Evolutionary conservation across 805 yeast species (phyloP).

Genomic region (Lipomyces spencermartinsiae): DNA sequence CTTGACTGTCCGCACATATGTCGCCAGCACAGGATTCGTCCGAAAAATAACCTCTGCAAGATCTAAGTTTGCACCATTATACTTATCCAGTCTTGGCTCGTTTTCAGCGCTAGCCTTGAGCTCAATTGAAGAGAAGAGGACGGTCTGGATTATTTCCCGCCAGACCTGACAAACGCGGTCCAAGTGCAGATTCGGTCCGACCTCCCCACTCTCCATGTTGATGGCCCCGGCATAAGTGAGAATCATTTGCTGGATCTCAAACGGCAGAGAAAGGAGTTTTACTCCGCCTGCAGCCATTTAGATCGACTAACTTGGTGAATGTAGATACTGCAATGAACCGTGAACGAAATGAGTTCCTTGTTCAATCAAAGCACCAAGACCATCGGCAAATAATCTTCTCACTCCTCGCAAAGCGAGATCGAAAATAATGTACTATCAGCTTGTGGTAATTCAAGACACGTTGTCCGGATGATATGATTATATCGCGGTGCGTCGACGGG

Average conservation of each 20-base stretch:
- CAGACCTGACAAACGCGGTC: constrained; percentile 10
- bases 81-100: not conserved
- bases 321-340: not conserved
- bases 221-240: constrained; percentile 12
- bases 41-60: constrained; percentile 11
- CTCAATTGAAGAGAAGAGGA: constrained; percentile 8
- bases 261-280: constrained; percentile 1
- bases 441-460: not conserved
- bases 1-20: constrained; percentile 10
- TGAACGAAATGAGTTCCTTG: not conserved
- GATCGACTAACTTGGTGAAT: not conserved
- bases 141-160: constrained; percentile 15
- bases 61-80: constrained; percentile 1
- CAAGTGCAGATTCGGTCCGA: not conserved
- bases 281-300: not conserved
- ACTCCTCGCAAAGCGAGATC: not conserved
- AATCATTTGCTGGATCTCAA: constrained; percentile 15
- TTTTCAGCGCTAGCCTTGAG: not conserved
- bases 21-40: constrained; percentile 17
- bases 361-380: not conserved
- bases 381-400: not conserved
- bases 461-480: not conserved
- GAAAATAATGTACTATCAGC: not conserved
- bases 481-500: no score
- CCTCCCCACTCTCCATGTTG: not conserved